Percentiles rank a stretch among this genome's conserved stretches.
Conservation (phyloP, 2,329 filamentous ascomycete species). For the Phyllosticta paracitricarpa region DNA sequence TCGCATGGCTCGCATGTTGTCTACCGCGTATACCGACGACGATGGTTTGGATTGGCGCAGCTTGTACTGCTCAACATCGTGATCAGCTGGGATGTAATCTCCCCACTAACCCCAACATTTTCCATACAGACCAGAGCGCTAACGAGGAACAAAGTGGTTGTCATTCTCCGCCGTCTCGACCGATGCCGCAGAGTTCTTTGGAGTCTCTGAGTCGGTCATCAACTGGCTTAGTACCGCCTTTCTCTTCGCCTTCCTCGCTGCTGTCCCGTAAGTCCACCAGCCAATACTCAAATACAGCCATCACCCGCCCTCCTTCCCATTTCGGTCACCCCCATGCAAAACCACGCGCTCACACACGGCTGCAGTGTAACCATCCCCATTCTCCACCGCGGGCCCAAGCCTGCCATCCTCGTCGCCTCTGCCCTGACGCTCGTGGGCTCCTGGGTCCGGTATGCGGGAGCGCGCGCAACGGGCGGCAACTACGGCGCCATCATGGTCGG, state of each 20-base stretch:
- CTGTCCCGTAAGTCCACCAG: slow-evolving; percentile 48
- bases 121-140: background rate
- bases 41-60: slow-evolving; percentile 81
- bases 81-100: slow-evolving; percentile 87
- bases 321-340: background rate
- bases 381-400: slow-evolving; percentile 65
- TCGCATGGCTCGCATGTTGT: background rate
- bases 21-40: slow-evolving; percentile 61
- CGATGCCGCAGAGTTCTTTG: slow-evolving; percentile 64
- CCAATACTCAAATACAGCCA: background rate
- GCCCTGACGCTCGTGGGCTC: slow-evolving; percentile 71
- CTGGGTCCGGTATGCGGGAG: slow-evolving; percentile 81
- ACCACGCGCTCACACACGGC: background rate
- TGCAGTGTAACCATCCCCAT: slow-evolving; percentile 55
- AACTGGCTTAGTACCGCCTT: slow-evolving; percentile 92
- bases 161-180: slow-evolving; percentile 78
- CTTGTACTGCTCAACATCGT: slow-evolving; percentile 83
- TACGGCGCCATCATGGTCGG: slow-evolving; percentile 80
- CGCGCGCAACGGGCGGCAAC: slow-evolving; percentile 45
- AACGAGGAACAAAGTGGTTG: slow-evolving; percentile 58
- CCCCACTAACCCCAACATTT: background rate
- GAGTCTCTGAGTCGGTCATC: slow-evolving; percentile 62
- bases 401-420: slow-evolving; percentile 64
- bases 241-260: slow-evolving; percentile 69
- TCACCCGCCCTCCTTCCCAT: background rate